Base-by-base conservation (phyloP, 2,329 filamentous ascomycete species). In the Hysterium pulicare region DNA sequence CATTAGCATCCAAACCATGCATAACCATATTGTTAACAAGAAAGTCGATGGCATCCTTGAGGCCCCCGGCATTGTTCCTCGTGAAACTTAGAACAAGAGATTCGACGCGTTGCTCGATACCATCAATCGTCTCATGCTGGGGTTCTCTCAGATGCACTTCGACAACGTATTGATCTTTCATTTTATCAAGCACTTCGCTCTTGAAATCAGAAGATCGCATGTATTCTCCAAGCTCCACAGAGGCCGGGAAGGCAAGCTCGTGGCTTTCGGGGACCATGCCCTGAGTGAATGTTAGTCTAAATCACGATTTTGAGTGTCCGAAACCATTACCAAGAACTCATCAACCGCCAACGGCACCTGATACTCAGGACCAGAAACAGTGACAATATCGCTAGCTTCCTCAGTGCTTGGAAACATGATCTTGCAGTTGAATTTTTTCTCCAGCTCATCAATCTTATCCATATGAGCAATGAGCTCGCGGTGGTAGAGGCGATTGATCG, bases 341-440 rank as follows among this genome's bases (percentile, higher is more conserved):
- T 98, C 93, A 38, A 96, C 90, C 57, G 91, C 95, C 64, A 95
- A 87, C 49, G 93, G 91, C 26, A 98, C 91, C 76, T 97, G 93
- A 79, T 94, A 98, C 72, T 97, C 91, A 38, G 93, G 93, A 4
- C 93, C 93, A 48, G 90, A 95, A 45, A 98, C 90, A 15, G 86
- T 94, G 40, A 98, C 90, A 61, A 94, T 86, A 61, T 98, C 93
- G 64, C 91, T 97, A 17, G 93, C 93, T 69, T 94, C 87, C 67
- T 98, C 93, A 8, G 93, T 97, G 71, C 90, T 95, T 6, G 93
- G 93, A 64, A 98, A 98, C 55, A 90, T 87, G 61, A 98, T 94
- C 75, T 97, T 97, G 83, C 93, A 98, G 68, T 97, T 97, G 86
- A 90, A 97, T 71, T 95, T 96, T 77, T 95, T 94, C 74, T 98